phyloP scores from a whole-genome alignment of 2,329 filamentous ascomycete species.

The Fusarium equiseti region DNA sequence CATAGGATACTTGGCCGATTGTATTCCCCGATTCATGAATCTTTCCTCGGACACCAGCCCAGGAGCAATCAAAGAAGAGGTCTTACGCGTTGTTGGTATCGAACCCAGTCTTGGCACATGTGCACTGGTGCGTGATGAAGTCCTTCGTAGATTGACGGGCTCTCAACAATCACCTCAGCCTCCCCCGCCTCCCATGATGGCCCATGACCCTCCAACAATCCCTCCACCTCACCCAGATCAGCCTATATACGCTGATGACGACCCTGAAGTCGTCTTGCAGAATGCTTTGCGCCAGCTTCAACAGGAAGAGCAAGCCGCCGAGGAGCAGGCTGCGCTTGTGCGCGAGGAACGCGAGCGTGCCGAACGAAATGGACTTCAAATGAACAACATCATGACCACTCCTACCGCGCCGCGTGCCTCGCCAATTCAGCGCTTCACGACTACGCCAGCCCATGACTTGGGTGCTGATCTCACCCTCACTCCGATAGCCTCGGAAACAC shows the following conservation, averaged over 20 bases:
- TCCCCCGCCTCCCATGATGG: conserved; percentile 40
- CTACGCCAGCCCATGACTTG: conserved; percentile 53
- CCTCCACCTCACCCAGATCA: conserved; percentile 52
- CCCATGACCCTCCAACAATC: conserved; percentile 45
- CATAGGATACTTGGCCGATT: conserved; percentile 70
- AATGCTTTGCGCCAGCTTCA: conserved; percentile 70
- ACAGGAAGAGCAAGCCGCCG: conserved; percentile 69
- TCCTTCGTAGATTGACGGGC: conserved; percentile 57
- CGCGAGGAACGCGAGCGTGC: conserved; percentile 65
- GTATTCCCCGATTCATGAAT: conserved; percentile 69
- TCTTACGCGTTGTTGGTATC: conserved; percentile 67
- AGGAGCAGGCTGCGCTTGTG: conserved; percentile 67
- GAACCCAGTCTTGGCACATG: conserved; percentile 66
- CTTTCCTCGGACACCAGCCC: conserved; percentile 70
- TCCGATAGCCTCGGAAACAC: conserved; percentile 64
- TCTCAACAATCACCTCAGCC: conserved; percentile 36
- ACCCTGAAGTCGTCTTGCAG: conserved; percentile 69
- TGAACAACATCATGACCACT: conserved; percentile 51
- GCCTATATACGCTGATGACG: conserved; percentile 62
- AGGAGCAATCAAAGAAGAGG: conserved; percentile 68
- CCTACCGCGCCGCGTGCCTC: conserved; percentile 47
- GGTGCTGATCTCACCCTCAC: conserved; percentile 63
- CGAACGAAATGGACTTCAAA: conserved; percentile 54
- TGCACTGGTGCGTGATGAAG: conserved; percentile 69
- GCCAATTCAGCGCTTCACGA: conserved; percentile 51